Percentiles rank a stretch among this genome's conserved stretches.
Evolutionary conservation across 768 basidiomycete species (phyloP).

Genomic region (Suillus fuscotomentosus): DNA sequence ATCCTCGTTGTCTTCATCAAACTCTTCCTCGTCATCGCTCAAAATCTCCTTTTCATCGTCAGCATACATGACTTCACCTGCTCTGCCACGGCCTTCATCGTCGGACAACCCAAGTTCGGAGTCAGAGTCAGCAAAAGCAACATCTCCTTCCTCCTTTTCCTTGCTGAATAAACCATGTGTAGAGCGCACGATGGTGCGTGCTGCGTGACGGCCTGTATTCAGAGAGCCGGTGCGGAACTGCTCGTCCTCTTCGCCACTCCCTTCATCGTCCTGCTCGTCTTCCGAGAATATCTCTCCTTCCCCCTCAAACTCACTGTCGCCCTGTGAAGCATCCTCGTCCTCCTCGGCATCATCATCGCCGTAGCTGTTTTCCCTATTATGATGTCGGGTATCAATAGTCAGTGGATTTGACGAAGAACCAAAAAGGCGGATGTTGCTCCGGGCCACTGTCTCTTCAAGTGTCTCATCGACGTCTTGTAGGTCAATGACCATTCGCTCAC

Average conservation of each 20-base stretch:
- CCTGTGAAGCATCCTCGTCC: conserved; percentile 29
- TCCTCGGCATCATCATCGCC: conserved; percentile 27
- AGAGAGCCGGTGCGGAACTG: neutral
- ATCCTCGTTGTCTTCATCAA: conserved; percentile 35
- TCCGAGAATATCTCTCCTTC: conserved; percentile 26
- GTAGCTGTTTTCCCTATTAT: conserved; percentile 36
- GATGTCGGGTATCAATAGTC: conserved; percentile 36
- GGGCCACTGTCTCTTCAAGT: conserved; percentile 79
- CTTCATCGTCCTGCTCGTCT: conserved; percentile 17
- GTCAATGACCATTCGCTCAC: conserved; percentile 97
- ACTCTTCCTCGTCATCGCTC: conserved; percentile 47
- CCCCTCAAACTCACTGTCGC: conserved; percentile 25
- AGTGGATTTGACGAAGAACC: conserved; percentile 78
- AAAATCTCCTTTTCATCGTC: conserved; percentile 52
- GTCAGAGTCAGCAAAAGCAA: conserved; percentile 78
- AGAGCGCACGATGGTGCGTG: conserved; percentile 40
- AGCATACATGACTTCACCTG: conserved; percentile 39
- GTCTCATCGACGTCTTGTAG: conserved; percentile 84
- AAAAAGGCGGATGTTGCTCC: conserved; percentile 81
- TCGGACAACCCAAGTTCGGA: conserved; percentile 64
- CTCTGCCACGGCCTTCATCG: conserved; percentile 34
- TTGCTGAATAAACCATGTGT: conserved; percentile 36
- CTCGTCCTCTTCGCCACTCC: conserved; percentile 9
- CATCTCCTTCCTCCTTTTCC: conserved; percentile 37
- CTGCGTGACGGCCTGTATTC: conserved; percentile 49